phyloP scores from a whole-genome alignment of 1,139 yeast genomes.

The Sugiyamaella castrensis region DNA sequence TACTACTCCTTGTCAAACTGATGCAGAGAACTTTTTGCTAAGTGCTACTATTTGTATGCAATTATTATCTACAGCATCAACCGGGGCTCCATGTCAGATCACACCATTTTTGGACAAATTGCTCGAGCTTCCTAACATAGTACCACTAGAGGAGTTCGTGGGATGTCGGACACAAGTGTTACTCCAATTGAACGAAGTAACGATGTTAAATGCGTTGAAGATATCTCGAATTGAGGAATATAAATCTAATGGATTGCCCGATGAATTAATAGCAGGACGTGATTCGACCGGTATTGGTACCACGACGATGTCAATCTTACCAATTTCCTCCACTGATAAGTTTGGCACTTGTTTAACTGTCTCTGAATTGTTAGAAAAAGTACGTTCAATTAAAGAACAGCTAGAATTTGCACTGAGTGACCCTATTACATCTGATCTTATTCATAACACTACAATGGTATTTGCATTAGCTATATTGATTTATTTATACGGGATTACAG shows the following conservation, averaged over 20 bases:
- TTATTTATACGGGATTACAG: constrained; percentile 17
- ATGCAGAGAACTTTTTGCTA: constrained; percentile 13
- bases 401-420: constrained; percentile 13
- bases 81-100: constrained; percentile 6
- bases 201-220: constrained; percentile 6
- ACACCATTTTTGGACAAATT: constrained; percentile 6
- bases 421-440: constrained; percentile 9
- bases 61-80: constrained; percentile 12
- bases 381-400: constrained; percentile 6
- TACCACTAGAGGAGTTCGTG: background rate
- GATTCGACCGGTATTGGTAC: constrained; percentile 6
- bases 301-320: too few species aligned
- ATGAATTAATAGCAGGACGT: background rate
- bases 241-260: constrained; percentile 6
- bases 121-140: background rate
- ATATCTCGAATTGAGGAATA: constrained; percentile 5
- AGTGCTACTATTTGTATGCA: constrained; percentile 13
- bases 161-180: background rate
- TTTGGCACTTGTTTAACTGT: too few species aligned
- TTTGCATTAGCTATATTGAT: constrained; percentile 17
- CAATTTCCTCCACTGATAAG: too few species aligned
- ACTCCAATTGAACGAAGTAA: background rate
- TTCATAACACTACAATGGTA: constrained; percentile 15
- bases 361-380: constrained; percentile 3
- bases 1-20: background rate